Evolutionary conservation across 192 early-diverging fungal genomes (phyloP), one percentile per base, ranked within the genome.

Genomic region (Coemansia interrupta): DNA sequence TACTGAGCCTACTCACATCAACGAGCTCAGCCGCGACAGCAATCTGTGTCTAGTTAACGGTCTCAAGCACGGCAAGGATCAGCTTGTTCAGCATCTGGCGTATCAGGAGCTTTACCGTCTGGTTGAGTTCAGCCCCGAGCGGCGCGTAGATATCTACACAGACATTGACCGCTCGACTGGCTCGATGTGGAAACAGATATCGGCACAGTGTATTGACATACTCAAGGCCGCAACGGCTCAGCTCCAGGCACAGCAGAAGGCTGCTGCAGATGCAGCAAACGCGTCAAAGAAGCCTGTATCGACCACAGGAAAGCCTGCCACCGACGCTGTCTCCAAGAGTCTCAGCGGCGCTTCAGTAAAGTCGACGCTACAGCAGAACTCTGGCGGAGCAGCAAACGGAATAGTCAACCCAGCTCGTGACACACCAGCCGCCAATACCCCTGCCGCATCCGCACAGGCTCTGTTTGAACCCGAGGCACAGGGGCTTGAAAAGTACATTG

Each of bases 401-500:
- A 29, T 58, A 19, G 39, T 11, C 38, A 36, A 42, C 12, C 30
- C 29, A 40, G 52, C 36, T 40, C 5, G 10, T 11, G 32, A 18
- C 11, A 22, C 59, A 23, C 38, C 49, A 12, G 18, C 49, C 5
- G 12, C 13, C 9, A 64, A 41, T 19, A 45, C 48, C 14, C 10
- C 53, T 0, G 56, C 26, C 3, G 23, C 53, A 43, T 36, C 60
- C 1, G 15, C 66, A 2, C 29, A 51, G 11, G 64, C 71, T 10
- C 44, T 78, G 58, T 78, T 78, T 64, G 68, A 64, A 0, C 54
- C 59, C 40, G 74, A 79, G 45, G 66, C 76, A 1, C 70, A 79
- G 58, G 76, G 76, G 4, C 66, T 79, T 4, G 76, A 79, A 54
- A 73, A 72, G 60, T 79, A 79, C 49, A 66, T 73, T 29, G 58